Evolutionary conservation across 2,329 filamentous ascomycete genomes (phyloP), one percentile per base, ranked within the genome.

Genomic region (Parascedosporium putredinis): DNA sequence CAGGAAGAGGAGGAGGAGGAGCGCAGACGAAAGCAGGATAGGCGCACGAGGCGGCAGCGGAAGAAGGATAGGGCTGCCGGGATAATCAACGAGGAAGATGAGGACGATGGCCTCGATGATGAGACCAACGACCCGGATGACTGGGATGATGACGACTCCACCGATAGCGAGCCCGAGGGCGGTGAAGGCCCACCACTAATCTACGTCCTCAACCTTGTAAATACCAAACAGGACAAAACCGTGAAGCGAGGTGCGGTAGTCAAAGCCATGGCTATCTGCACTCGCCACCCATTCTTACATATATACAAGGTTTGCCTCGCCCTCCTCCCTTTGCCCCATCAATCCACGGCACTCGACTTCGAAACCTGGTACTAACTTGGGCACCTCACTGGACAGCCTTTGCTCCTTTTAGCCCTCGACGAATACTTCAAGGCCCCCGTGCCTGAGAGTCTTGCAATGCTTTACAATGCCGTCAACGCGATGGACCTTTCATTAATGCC

Each of bases 201-300:
- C 60, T 97, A 98, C 66, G 93, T 98, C 47, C 73, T 98, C 56
- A 98, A 98, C 65, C 70, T 98, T 62, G 93, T 98, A 58, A 97
- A 98, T 65, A 98, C 91, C 6, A 97, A 97, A 66, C 88, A 95
- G 64, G 93, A 98, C 70, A 91, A 87, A 61, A 85, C 84, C 18
- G 88, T 88, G 45, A 94, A 93, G 68, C 83, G 93, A 76, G 93
- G 93, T 52, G 93, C 93, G 18, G 78, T 96, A 46, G 91, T 97
- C 52, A 97, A 97, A 64, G 88, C 93, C 38, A 98, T 98, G 93
- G 93, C 93, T 25, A 96, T 98, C 57, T 98, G 93, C 72, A 98
- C 93, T 6, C 77, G 93, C 40, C 93, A 98, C 71, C 90, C 93
- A 3, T 98, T 98, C 67, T 71, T 98, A 57, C 93, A 98, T 67